Conservation (phyloP, 768 basidiomycete species). For the Rhizopogon salebrosus region DNA sequence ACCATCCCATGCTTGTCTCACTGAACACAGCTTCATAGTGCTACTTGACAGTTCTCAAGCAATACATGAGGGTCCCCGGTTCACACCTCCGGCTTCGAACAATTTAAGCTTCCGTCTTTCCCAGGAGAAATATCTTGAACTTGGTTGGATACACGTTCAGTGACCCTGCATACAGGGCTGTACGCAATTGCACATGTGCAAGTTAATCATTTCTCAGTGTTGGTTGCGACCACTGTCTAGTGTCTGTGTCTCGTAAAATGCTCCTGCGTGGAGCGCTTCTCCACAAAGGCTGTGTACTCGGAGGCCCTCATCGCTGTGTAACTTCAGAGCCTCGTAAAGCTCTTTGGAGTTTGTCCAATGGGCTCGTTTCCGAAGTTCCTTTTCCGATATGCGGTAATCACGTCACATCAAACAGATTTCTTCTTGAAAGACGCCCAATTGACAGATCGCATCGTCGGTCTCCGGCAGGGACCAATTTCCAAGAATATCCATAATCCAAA, state of each 20-base stretch:
- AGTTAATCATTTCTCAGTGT: constrained; percentile 1
- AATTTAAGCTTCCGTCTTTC: constrained; percentile 6
- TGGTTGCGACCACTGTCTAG: not conserved
- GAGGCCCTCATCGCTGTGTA: constrained; percentile 1
- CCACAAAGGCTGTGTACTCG: constrained; percentile 7
- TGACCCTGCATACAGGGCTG: constrained; percentile 5
- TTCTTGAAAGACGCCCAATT: not conserved
- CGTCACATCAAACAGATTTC: not conserved
- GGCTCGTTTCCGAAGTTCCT: too few relatives aligned
- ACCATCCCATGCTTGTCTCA: not conserved
- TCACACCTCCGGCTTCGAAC: constrained; percentile 11
- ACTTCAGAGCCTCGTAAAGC: not conserved
- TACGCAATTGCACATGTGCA: constrained; percentile 15
- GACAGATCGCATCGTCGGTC: not conserved
- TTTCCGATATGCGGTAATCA: not conserved
- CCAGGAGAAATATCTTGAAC: constrained; percentile 6
- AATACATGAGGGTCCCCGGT: not conserved
- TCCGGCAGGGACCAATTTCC: not conserved
- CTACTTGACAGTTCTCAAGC: constrained; percentile 10
- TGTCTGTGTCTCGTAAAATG: constrained; percentile 7
- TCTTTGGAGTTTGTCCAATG: too few relatives aligned
- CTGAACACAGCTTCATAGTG: not conserved
- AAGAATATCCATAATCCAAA: not conserved
- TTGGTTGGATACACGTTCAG: not conserved
- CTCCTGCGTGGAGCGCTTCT: not conserved